These are phyloP conservation scores for Nowakowskiella sp. DNA, from an alignment of 192 early-diverging fungal species.

Conservation along the genomic window DNA sequence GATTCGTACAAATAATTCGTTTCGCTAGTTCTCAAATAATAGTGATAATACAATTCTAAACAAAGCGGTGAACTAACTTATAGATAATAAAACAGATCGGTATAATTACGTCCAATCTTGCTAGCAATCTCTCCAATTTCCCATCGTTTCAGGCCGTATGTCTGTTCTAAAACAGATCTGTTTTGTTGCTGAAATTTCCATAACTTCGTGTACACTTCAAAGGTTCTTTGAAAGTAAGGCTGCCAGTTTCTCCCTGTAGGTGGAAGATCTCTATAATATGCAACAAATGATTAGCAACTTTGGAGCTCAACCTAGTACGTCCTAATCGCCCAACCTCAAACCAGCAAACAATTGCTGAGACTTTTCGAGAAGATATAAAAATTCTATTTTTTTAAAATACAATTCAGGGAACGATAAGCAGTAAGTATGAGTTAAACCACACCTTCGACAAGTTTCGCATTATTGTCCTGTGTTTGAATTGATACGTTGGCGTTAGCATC, in stretches of 20 bases:
- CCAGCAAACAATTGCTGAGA: constrained; percentile 95
- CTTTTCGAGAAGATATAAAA: constrained; percentile 92
- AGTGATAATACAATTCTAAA: constrained; percentile 44
- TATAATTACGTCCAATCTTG: constrained; percentile 89
- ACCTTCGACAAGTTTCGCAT: no score
- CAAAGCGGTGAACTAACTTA: constrained; percentile 2
- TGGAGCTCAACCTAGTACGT: neutral
- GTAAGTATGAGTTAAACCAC: no score
- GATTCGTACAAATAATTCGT: constrained; percentile 95
- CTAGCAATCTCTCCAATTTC: constrained; percentile 98
- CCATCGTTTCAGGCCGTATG: constrained; percentile 91
- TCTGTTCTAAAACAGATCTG: constrained; percentile 77
- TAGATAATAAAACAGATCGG: no score
- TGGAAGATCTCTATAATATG: constrained; percentile 63
- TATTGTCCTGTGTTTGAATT: no score
- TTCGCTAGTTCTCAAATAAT: constrained; percentile 80
- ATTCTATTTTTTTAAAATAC: no score
- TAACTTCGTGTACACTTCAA: constrained; percentile 93
- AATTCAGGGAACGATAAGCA: no score
- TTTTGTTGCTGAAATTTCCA: constrained; percentile 90
- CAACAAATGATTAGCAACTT: neutral
- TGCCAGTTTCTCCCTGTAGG: constrained; percentile 81
- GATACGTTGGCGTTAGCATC: no score
- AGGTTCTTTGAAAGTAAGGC: constrained; percentile 93
- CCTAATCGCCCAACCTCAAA: constrained; percentile 51